phyloP scores from a whole-genome alignment of 768 basidiomycete species.

The Rickenella mellea region DNA sequence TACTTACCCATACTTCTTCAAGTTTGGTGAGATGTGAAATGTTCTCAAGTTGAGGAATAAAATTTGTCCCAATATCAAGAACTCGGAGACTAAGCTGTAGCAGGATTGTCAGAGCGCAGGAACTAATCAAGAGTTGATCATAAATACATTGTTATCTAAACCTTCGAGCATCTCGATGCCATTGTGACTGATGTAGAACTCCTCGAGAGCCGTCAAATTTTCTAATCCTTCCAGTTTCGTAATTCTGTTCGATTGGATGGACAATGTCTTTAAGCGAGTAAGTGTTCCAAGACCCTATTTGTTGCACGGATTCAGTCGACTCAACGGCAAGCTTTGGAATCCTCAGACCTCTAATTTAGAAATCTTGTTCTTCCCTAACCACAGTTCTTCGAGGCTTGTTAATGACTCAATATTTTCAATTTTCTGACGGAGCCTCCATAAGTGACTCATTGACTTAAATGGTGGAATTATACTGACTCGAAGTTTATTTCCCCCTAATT shows the following conservation, averaged over 20 bases:
- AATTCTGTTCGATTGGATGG: conserved; percentile 90
- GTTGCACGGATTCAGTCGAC: background rate
- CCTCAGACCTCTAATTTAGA: conserved; percentile 65
- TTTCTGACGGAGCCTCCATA: conserved; percentile 39
- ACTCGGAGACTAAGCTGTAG: conserved; percentile 60
- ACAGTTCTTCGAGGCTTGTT: conserved; percentile 81
- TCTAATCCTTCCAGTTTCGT: conserved; percentile 81
- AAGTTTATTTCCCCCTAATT: conserved; percentile 89
- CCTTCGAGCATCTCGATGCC: conserved; percentile 80
- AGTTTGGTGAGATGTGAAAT: conserved; percentile 64
- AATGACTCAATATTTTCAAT: conserved; percentile 82
- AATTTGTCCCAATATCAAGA: conserved; percentile 83
- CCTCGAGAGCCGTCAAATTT: conserved; percentile 61
- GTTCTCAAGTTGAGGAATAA: conserved; percentile 70
- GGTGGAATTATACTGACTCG: conserved; percentile 43
- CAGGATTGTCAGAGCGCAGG: background rate
- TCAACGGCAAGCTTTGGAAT: background rate
- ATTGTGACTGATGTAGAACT: conserved; percentile 92
- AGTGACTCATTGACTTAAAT: conserved; percentile 1
- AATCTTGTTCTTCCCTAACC: conserved; percentile 99
- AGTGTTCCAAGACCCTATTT: conserved; percentile 60
- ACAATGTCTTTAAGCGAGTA: conserved; percentile 72
- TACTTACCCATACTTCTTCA: conserved; percentile 90
- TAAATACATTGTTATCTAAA: conserved; percentile 76
- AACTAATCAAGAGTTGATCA: conserved; percentile 12